These are phyloP conservation scores for Neobulgaria alba DNA, from an alignment of 2,329 filamentous ascomycete species.

Conservation along the genomic window DNA sequence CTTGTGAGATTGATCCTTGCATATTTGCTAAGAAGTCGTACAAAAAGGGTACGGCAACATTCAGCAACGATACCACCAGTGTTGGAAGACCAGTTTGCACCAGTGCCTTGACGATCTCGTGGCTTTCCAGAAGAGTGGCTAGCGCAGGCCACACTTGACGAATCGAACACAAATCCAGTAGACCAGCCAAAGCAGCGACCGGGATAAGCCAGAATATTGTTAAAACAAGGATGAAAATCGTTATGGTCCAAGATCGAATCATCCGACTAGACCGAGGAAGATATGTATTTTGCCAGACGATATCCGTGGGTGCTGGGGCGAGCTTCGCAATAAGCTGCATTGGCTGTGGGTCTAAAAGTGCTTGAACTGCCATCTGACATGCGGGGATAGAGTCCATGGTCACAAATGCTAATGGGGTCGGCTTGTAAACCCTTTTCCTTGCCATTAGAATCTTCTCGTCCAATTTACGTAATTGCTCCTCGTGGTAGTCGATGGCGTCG, in stretches of 20 bases:
- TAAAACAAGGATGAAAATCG: constrained; percentile 70
- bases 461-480: constrained; percentile 69
- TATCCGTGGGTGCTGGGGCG: constrained; percentile 80
- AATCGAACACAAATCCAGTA: constrained; percentile 77
- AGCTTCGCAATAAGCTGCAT: constrained; percentile 76
- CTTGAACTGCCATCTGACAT: constrained; percentile 92
- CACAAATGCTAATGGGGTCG: constrained; percentile 84
- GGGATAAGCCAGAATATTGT: constrained; percentile 84
- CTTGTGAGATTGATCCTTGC: constrained; percentile 92
- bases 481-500: constrained; percentile 91
- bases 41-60: constrained; percentile 82
- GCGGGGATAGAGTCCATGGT: constrained; percentile 95
- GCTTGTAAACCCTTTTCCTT: constrained; percentile 65
- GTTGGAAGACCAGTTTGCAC: constrained; percentile 86
- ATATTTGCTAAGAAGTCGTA: constrained; percentile 88
- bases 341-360: constrained; percentile 83
- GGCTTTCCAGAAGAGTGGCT: constrained; percentile 55
- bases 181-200: constrained; percentile 67
- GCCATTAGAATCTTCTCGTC: constrained; percentile 67
- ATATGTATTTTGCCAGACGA: constrained; percentile 96
- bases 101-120: constrained; percentile 64
- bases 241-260: constrained; percentile 74
- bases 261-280: constrained; percentile 65
- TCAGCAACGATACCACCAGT: constrained; percentile 74
- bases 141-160: constrained; percentile 62